Evolutionary conservation across 73 alveolate genomes (phyloP).

Genomic region (Paramecium sonneborni): DNA sequence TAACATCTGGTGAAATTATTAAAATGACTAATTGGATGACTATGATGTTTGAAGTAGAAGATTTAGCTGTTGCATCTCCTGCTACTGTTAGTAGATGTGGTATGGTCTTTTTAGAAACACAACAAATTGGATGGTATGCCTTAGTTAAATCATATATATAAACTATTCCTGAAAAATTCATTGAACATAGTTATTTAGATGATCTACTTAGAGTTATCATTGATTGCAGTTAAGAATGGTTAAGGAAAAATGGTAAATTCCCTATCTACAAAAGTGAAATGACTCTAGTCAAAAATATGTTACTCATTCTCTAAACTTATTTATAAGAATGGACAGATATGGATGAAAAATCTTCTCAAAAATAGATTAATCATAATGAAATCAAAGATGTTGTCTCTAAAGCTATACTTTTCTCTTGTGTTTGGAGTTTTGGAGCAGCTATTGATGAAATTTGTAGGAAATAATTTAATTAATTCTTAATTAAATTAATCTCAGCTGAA

Average conservation of each 20-base stretch:
- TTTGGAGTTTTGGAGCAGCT: conserved; percentile 99
- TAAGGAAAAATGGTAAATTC: conserved; percentile 73
- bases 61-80: conserved; percentile 98
- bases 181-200: not conserved
- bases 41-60: conserved; percentile 99
- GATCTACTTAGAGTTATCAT: conserved; percentile 32
- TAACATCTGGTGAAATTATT: conserved; percentile 92
- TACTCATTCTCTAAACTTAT: conserved; percentile 41
- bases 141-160: conserved; percentile 53
- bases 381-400: conserved; percentile 89
- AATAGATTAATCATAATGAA: conserved; percentile 77
- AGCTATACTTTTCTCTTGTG: conserved; percentile 83
- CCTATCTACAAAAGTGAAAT: conserved; percentile 70
- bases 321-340: conserved; percentile 73
- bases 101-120: conserved; percentile 99
- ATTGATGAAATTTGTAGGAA: conserved; percentile 95
- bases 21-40: conserved; percentile 97
- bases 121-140: conserved; percentile 71
- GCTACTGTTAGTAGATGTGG: conserved; percentile 99
- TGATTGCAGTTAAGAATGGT: conserved; percentile 49
- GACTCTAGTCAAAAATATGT: conserved; percentile 56
- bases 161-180: not conserved
- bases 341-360: conserved; percentile 66
- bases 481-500: conserved; percentile 77
- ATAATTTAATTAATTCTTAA: conserved; percentile 86